Evolutionary conservation across 176 grass and related monocot genomes (phyloP).

Genomic region (Poa pratensis): DNA sequence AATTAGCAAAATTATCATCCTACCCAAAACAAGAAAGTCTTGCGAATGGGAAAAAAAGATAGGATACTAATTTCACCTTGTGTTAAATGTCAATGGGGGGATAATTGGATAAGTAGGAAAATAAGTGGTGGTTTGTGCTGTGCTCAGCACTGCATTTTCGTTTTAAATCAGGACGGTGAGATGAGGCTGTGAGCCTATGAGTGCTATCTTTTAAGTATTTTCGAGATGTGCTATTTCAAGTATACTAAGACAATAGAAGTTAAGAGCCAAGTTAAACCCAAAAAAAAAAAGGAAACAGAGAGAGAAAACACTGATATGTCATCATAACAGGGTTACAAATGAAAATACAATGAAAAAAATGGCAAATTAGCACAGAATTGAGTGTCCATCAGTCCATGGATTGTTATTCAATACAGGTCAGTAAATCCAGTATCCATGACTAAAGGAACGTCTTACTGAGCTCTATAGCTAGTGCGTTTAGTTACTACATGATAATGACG

Average conservation of each 20-base stretch:
- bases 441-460: background rate
- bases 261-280: slow-evolving; percentile 2
- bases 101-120: background rate
- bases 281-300: background rate
- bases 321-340: background rate
- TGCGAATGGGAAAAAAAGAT: slow-evolving; percentile 1
- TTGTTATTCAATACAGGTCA: background rate
- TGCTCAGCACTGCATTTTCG: background rate
- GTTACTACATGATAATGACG: background rate
- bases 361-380: background rate
- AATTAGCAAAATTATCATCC: slow-evolving; percentile 22
- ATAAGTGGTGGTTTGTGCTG: background rate
- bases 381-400: background rate
- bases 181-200: background rate
- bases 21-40: slow-evolving; percentile 18
- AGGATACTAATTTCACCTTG: background rate
- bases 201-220: background rate
- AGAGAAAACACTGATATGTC: background rate
- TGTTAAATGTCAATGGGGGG: background rate
- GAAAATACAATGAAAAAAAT: slow-evolving; percentile 13
- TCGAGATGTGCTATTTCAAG: background rate
- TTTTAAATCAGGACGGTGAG: background rate
- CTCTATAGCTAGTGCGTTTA: background rate
- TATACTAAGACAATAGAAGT: background rate
- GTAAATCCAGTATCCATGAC: background rate